phyloP scores from a whole-genome alignment of 2,329 filamentous ascomycete genomes.

The Talaromyces verruculosus region DNA sequence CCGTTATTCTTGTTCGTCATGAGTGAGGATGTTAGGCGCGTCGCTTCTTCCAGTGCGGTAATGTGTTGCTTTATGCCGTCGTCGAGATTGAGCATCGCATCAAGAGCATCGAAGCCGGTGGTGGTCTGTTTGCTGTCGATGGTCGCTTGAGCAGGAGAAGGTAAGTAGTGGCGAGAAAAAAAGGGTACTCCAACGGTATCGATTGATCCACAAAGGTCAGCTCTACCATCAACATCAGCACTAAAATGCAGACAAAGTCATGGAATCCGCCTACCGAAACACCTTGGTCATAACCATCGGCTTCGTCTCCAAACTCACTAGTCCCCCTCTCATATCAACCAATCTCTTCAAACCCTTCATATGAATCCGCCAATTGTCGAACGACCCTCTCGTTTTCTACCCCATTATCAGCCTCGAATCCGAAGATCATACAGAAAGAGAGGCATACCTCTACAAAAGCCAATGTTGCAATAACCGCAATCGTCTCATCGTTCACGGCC shows the following conservation, averaged over 20 bases:
- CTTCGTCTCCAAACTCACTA: conserved; percentile 12
- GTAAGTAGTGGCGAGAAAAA: conserved; percentile 3
- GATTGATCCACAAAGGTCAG: conserved; percentile 13
- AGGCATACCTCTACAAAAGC: conserved; percentile 15
- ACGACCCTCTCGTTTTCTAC: conserved; percentile 12
- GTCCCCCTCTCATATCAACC: conserved; percentile 16
- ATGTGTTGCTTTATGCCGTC: neutral
- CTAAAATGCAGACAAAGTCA: neutral
- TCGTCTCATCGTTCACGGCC: conserved; percentile 9
- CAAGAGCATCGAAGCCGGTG: neutral
- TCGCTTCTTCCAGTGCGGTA: neutral
- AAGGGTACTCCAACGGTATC: conserved; percentile 12
- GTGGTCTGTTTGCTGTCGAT: neutral
- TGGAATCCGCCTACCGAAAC: neutral
- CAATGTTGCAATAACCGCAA: conserved; percentile 14
- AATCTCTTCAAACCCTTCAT: conserved; percentile 16
- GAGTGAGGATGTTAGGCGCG: neutral
- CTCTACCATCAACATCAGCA: neutral
- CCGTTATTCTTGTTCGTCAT: neutral
- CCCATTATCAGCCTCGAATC: neutral
- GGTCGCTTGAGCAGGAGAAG: neutral
- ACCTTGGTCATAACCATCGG: conserved; percentile 19
- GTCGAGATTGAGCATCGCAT: neutral
- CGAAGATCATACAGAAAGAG: neutral
- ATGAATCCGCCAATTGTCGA: conserved; percentile 16